Evolutionary conservation across 805 yeast species (phyloP), one percentile per base, ranked within the genome.

Genomic region (Zygosaccharomyces pseudorouxii): DNA sequence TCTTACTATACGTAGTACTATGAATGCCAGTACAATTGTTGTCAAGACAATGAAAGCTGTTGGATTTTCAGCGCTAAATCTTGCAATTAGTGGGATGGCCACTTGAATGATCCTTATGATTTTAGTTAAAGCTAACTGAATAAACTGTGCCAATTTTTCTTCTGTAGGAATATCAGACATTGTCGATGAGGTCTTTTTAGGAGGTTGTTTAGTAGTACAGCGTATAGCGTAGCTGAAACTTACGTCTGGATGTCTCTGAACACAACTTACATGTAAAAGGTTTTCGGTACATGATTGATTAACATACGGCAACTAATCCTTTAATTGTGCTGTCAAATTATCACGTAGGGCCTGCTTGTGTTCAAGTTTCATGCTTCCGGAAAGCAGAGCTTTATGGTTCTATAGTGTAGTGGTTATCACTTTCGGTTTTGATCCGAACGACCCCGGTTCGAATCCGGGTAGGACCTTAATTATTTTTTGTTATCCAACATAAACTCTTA

Each of bases 371-470:
- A 4, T 22, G 5, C 6, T 22, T 22, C 6, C 6, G 6, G 6
- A 22, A 4, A 22, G 6, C 23, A 22, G 23, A 22, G 6, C 23
- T 4, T 22, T 12, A 14, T 35, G 79, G 79, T 75, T 71, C 74
- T 78, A 78, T 81, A 79, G 85, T 81, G 85, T 81, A 81, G 85
- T 79, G 85, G 85, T 81, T 79, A 81, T 81, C 85, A 81, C 86
- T 74, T 75, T 79, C 79, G 86, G 85, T 81, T 81, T 78, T 81
- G 86, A 81, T 81, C 86, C 86, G 79, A 68, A 73, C 81, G 79
- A 81, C 86, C 84, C 85, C 85, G 80, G 86, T 81, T 81, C 86
- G 86, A 81, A 79, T 79, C 86, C 86, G 86, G 86, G 86, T 78
- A 78, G 78, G 86, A 80, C 84, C 86, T 80, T 44, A 49, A 53